Base-by-base conservation (phyloP, 139 green algal species). In the Asterochloris erici region DNA sequence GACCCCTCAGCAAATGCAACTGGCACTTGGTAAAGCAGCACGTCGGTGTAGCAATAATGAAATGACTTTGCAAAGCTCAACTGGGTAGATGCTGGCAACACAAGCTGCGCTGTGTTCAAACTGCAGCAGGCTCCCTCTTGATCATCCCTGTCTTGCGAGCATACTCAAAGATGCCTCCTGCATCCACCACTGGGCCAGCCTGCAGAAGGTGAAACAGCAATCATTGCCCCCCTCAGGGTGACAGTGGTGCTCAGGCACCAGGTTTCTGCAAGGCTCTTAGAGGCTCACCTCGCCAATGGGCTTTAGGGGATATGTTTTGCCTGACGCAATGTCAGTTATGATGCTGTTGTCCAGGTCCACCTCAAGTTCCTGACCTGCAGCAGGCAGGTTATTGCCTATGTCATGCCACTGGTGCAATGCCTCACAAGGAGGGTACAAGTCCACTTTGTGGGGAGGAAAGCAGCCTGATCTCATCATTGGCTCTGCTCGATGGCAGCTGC, bases 121-220 rank as follows among this genome's bases (percentile, higher is more conserved):
- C 16, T 29, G 77, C 77, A 14, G 54, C 29, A 24, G 77, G 70
- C 15, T 78, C 85, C 26, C 82, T 87, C 87, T 96, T 95, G 79
- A 98, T 98, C 95, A 98, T 98, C 68, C 95, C 95, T 19, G 88
- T 88, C 73, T 85, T 66, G 16, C 95, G 89, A 1, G 95, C 95
- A 85, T 91, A 98, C n/a, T 96, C 93, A 84, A 98, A 98, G 73
- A 98, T 96, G 83, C 95, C 95, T 11, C 95, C 95, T 27, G 95
- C 95, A 77, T 98, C 95, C 84, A 98, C 96, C 47, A 98, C 95
- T 14, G 95, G 95, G 0, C 92, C 94, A 17, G 95, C 95, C 92
- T 97, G 90, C 86, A 89, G 0, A 76, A 0, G 10, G n/a, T 61
- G 11, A 77, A 78, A n/a, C 29, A 63, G 29, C 74, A 78, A 17